phyloP scores from a whole-genome alignment of 2,329 filamentous ascomycete genomes.

The Massarina eburnea region DNA sequence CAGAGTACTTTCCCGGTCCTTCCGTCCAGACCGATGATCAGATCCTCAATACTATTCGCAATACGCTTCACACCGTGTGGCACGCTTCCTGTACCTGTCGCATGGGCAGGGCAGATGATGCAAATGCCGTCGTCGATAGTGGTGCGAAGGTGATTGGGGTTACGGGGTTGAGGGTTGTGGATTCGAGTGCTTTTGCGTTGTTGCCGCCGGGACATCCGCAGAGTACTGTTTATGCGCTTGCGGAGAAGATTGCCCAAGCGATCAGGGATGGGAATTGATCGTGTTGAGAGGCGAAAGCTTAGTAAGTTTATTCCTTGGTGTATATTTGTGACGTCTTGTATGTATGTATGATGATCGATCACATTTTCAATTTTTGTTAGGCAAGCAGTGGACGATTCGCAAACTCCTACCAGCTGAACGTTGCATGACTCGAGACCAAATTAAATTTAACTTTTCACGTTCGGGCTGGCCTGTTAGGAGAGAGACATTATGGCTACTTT shows the following conservation, averaged over 20 bases:
- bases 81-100: slow-evolving; percentile 31
- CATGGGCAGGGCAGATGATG: slow-evolving; percentile 33
- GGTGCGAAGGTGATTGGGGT: slow-evolving; percentile 39
- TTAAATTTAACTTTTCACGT: no score
- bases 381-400: no score
- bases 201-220: slow-evolving; percentile 41
- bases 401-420: no score
- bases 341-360: no score
- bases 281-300: background rate
- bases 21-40: slow-evolving; percentile 26
- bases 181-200: slow-evolving; percentile 36
- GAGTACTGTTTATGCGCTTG: slow-evolving; percentile 25
- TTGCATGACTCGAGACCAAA: no score
- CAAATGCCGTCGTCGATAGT: slow-evolving; percentile 38
- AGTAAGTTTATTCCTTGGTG: no score
- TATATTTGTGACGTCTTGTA: no score
- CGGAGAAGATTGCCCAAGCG: slow-evolving; percentile 36
- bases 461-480: no score
- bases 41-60: slow-evolving; percentile 21
- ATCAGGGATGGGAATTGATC: slow-evolving; percentile 13
- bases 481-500: no score
- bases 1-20: slow-evolving; percentile 30
- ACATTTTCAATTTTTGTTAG: no score
- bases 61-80: slow-evolving; percentile 21
- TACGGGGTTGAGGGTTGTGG: slow-evolving; percentile 36